These are phyloP conservation scores for Terana coerulea DNA, from an alignment of 768 basidiomycete species.

Conservation along the genomic window DNA sequence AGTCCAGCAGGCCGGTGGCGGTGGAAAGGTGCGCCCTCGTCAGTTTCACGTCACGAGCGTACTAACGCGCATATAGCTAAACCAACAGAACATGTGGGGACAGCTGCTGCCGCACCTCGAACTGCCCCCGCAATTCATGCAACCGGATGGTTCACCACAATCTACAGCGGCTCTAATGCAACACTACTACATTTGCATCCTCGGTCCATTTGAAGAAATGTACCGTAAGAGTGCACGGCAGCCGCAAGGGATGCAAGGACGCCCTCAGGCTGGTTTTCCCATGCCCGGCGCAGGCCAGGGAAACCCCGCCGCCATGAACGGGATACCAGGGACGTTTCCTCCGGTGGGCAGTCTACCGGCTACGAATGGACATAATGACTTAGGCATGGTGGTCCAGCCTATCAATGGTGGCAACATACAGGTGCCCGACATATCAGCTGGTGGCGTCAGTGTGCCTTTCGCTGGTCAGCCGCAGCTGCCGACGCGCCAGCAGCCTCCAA, in stretches of 20 bases:
- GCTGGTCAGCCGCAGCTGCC: slow-evolving; percentile 2
- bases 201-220: slow-evolving; percentile 69
- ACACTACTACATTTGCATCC: slow-evolving; percentile 57
- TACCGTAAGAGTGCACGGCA: slow-evolving; percentile 62
- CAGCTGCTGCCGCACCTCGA: slow-evolving; percentile 45
- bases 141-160: slow-evolving; percentile 33
- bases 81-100: slow-evolving; percentile 51
- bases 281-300: slow-evolving; percentile 20
- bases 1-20: slow-evolving; percentile 60
- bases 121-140: slow-evolving; percentile 30
- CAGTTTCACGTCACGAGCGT: not conserved
- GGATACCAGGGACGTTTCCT: slow-evolving; percentile 17
- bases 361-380: slow-evolving; percentile 8
- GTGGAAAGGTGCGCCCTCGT: slow-evolving; percentile 45
- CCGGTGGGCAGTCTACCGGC: slow-evolving; percentile 17
- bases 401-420: slow-evolving; percentile 4
- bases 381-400: slow-evolving; percentile 13
- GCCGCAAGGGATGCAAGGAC: slow-evolving; percentile 46
- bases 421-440: slow-evolving; percentile 4
- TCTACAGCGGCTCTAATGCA: slow-evolving; percentile 49
- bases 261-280: slow-evolving; percentile 36
- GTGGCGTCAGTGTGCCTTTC: slow-evolving; percentile 5
- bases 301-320: slow-evolving; percentile 15
- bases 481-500: slow-evolving; percentile 11
- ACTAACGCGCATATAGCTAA: slow-evolving; percentile 15